These are phyloP conservation scores for Spirogloea muscicola DNA, from an alignment of 139 green algal species.

Conservation along the genomic window DNA sequence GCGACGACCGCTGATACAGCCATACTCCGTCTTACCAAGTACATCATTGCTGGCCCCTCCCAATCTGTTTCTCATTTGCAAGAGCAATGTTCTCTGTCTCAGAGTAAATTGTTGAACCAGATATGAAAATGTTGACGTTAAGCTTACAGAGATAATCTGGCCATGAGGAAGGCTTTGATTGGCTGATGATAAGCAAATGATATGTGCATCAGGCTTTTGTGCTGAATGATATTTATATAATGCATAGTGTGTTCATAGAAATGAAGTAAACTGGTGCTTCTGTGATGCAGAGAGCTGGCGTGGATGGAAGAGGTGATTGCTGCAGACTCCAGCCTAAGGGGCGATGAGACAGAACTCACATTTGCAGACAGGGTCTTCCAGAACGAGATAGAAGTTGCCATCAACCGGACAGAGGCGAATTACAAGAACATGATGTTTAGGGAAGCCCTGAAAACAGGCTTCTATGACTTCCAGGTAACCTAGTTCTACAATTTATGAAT, in stretches of 20 bases:
- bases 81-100: neutral
- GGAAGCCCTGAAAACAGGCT: conserved; percentile 84
- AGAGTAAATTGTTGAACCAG: neutral
- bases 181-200: neutral
- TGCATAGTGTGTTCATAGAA: neutral
- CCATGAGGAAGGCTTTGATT: neutral
- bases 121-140: neutral
- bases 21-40: conserved; percentile 85
- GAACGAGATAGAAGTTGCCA: conserved; percentile 86
- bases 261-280: neutral
- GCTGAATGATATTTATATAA: neutral
- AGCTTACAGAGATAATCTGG: neutral
- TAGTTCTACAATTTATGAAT: conserved; percentile 54
- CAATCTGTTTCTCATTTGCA: neutral
- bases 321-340: conserved; percentile 37
- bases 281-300: conserved; percentile 65
- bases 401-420: conserved; percentile 47
- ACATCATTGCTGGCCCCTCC: neutral
- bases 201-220: neutral
- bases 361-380: conserved; percentile 86
- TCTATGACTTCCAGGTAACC: conserved; percentile 63
- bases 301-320: conserved; percentile 87
- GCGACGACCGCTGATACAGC: conserved; percentile 82
- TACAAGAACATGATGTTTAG: conserved; percentile 91
- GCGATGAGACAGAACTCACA: conserved; percentile 34